Evolutionary conservation across 2,329 filamentous ascomycete species (phyloP).

Genomic region (Fusarium keratoplasticum): DNA sequence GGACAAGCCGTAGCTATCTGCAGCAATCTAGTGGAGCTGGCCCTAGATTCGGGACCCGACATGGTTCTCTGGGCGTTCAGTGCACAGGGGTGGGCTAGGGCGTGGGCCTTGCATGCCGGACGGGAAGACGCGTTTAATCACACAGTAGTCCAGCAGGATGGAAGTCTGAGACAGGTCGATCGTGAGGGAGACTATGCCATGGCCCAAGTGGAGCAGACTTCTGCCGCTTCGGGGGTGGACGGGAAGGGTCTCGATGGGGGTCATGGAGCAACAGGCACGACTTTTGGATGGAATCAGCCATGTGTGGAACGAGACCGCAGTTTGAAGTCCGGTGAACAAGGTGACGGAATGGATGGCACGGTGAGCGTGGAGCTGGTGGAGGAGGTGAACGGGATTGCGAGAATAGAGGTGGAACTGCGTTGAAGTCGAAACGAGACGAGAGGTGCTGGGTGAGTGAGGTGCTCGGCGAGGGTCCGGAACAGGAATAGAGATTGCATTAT

Average conservation of each 20-base stretch:
- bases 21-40: conserved; percentile 48
- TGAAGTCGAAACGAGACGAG: conserved; percentile 18
- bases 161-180: conserved; percentile 49
- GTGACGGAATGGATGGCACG: conserved; percentile 36
- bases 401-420: conserved; percentile 53
- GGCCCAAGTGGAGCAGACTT: conserved; percentile 24
- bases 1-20: conserved; percentile 49
- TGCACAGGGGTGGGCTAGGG: conserved; percentile 48
- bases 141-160: conserved; percentile 45
- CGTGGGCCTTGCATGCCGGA: conserved; percentile 48
- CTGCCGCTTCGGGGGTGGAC: conserved; percentile 7
- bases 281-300: conserved; percentile 6
- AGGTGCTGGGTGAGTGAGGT: background rate
- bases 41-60: conserved; percentile 47
- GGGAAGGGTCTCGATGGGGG: conserved; percentile 18
- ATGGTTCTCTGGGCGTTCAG: conserved; percentile 52
- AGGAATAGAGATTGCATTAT: conserved; percentile 27
- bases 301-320: conserved; percentile 25
- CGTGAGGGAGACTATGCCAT: conserved; percentile 47
- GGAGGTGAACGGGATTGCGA: conserved; percentile 50
- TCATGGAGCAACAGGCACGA: conserved; percentile 7
- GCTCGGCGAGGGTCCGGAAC: conserved; percentile 23
- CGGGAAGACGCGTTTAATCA: conserved; percentile 27
- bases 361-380: conserved; percentile 49
- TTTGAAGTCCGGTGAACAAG: conserved; percentile 26